Evolutionary conservation across 192 early-diverging fungal genomes (phyloP), one percentile per base, ranked within the genome.

Genomic region (Powellomyces hirtus): DNA sequence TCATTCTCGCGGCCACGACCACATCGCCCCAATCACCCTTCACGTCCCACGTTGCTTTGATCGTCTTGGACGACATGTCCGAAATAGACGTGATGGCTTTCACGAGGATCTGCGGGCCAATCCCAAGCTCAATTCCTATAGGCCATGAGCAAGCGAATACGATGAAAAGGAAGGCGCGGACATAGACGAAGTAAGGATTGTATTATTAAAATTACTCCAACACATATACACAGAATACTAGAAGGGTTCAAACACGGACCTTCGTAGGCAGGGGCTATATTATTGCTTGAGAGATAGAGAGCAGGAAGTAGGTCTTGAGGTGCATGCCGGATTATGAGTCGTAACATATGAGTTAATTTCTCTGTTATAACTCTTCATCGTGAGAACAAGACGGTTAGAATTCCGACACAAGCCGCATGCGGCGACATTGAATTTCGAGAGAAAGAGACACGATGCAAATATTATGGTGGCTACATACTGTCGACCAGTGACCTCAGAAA

Each of bases 1-100:
- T 63, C 38, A 27, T 59, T 14, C 68, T n/a, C 24, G 59, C 58
- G 16, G 8, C 26, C 24, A 62, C 18, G 31, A 46, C 57, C 20
- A 61, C 57, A 36, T 70, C 68, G 13, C 68, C 68, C 68, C 68
- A 70, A 24, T 70, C 68, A 8, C 68, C 68, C 2, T 49, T 24
- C 27, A 49, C 10, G 13, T 62, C 59, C 59, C 68, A 62, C n/a
- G 27, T 30, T 4, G 40, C 30, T 51, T 63, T 62, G 37, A 70
- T 62, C 20, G 11, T 20, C 36, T 70, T 61, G 20, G 58, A 18
- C 0, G 68, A 51, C 27, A 62, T 31, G 58, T 70, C 68, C 29
- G 68, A 70, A 14, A 62, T 62, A 11, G 58, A 24, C 7, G 59
- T 70, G 33, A 70, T 62, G 11, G 68, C 44, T 26, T 70, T 70